phyloP scores from a whole-genome alignment of 1,139 yeast species.

The Protomyces inouyei region DNA sequence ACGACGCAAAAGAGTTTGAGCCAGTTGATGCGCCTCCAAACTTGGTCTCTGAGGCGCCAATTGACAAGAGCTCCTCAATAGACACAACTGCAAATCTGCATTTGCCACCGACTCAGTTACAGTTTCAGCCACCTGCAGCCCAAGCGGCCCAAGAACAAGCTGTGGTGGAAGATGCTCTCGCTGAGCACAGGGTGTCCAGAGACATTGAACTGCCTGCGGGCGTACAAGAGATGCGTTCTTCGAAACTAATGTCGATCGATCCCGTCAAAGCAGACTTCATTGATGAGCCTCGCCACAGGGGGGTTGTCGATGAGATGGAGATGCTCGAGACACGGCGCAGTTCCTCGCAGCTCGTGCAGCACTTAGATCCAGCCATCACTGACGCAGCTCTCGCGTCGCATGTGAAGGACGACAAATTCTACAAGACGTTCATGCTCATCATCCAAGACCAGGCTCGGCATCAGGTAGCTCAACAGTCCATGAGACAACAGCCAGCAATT shows the following conservation, averaged over 20 bases:
- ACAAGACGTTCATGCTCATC: neutral
- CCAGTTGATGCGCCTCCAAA: neutral
- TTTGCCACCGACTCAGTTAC: neutral
- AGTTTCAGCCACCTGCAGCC: neutral
- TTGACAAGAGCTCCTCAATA: neutral
- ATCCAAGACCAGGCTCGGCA: neutral
- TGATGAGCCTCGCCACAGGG: slow-evolving; percentile 20
- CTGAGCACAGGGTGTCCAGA: neutral
- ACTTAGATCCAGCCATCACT: neutral
- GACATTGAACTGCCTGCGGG: slow-evolving; percentile 3
- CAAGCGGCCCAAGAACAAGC: neutral
- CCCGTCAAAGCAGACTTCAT: slow-evolving; percentile 18
- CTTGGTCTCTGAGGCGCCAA: neutral
- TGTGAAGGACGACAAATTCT: neutral
- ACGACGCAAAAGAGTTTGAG: neutral
- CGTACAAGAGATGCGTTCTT: slow-evolving; percentile 19
- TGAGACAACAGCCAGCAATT: neutral
- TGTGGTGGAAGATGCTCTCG: neutral
- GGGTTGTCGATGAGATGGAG: slow-evolving; percentile 18
- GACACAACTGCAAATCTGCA: neutral
- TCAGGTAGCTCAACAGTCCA: neutral
- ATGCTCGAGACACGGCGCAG: neutral
- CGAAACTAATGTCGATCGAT: slow-evolving; percentile 14
- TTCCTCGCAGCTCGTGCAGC: neutral
- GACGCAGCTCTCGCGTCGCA: neutral